Evolutionary conservation across 208 protist genomes (phyloP), one percentile per base, ranked within the genome.

Genomic region (Trypanosomatidae sp.): DNA sequence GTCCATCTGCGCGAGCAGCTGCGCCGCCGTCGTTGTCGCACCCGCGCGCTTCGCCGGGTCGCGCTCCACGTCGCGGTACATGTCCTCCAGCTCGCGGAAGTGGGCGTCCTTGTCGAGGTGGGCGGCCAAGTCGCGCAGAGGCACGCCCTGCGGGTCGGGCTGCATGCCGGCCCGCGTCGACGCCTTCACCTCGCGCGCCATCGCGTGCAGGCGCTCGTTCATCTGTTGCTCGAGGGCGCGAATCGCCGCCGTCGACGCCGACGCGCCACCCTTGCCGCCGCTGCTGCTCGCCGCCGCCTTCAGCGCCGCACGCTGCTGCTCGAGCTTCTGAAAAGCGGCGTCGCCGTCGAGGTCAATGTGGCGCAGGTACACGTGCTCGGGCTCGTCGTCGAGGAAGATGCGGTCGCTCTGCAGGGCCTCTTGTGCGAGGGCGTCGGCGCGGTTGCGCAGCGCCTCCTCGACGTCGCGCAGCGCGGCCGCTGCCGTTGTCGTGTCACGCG

Each of bases 331-430:
- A 59, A 90, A 90, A 23, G 51, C 50, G n/a, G 26, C 33, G 43
- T 90, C 80, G n/a, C 63, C 41, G 35, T 86, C 71, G 18, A 90
- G 37, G 16, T 69, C 60, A 16, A 90, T 37, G 44, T 81, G 72
- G 21, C 70, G 70, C 54, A 72, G 58, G 19, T 56, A 48, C 16
- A 90, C 68, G 41, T 67, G 53, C 32, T 90, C 69, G 6, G 67
- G 62, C 43, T 77, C 66, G 27, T 72, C 71, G 15, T 82, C 72
- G 20, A 89, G 54, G 61, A 80, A 89, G 27, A 81, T 79, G 32
- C 80, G 74, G 53, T 89, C 74, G 48, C 74, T 68, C 55, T 71
- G 73, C 15, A 89, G 52, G 20, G 65, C 74, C 45, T 85, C 71
- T 21, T 45, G 56, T 0, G 79, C 71, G 13, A 88, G 58, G 42